phyloP scores from a whole-genome alignment of 2,329 filamentous ascomycete species.

The Bertia moriformis region DNA sequence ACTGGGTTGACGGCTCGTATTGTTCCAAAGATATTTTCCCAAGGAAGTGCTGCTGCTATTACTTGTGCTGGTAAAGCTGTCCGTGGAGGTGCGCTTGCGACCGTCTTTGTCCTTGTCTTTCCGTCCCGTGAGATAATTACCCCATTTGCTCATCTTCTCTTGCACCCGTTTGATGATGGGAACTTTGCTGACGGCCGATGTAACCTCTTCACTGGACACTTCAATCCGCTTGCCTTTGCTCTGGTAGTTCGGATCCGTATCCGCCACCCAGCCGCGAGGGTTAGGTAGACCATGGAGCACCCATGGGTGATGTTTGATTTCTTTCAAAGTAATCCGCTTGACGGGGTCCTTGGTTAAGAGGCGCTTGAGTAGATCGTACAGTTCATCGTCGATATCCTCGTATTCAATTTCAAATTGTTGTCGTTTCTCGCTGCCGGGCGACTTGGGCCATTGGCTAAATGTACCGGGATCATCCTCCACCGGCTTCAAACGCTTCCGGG shows the following conservation, averaged over 20 bases:
- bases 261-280: conserved; percentile 45
- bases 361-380: conserved; percentile 42
- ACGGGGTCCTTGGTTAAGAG: conserved; percentile 49
- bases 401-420: conserved; percentile 18
- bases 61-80: neutral
- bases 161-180: conserved; percentile 45
- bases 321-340: conserved; percentile 47
- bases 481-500: conserved; percentile 43
- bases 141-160: conserved; percentile 26
- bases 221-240: conserved; percentile 49
- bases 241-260: conserved; percentile 44
- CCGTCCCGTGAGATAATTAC: neutral
- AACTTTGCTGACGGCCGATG: conserved; percentile 48
- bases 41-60: neutral
- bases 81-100: neutral
- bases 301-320: conserved; percentile 57
- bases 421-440: neutral
- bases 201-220: conserved; percentile 52
- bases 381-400: conserved; percentile 46
- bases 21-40: neutral
- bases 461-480: neutral
- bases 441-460: neutral
- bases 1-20: neutral
- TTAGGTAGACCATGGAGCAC: conserved; percentile 43
- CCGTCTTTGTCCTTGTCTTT: neutral